Evolutionary conservation across 1,284 basidiomycete genomes (phyloP), one percentile per base, ranked within the genome.

Genomic region (Rhodotorula sp.): DNA sequence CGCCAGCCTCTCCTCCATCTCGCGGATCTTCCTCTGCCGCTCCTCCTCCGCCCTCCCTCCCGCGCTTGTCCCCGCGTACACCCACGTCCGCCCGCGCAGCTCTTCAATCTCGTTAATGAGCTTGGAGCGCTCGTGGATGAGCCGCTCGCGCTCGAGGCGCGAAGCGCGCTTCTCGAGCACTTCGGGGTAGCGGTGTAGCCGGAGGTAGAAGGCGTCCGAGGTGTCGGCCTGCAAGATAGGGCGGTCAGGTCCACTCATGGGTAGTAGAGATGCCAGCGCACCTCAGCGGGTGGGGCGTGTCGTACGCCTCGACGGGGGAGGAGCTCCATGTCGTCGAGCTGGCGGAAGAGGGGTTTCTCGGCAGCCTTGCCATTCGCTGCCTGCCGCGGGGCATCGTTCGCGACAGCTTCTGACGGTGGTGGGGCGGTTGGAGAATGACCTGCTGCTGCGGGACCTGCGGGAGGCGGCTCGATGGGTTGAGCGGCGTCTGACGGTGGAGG

Each of bases 81-180:
- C 67, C 71, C 73, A 70, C 2, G 69, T 60, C 9, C 76, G 27
- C 0, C 71, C 69, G 2, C 66, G 44, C 37, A 79, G 61, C 44
- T 76, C 75, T 54, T 79, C 78, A 29, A 78, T 41, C 57, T 75
- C 71, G 50, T 58, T 46, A 32, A 75, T 74, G 27, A 79, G 74
- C 55, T 77, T 78, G 13, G 71, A 73, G 9, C 78, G 72, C 62
- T 80, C 79, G 55, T 78, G 76, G 25, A 78, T 72, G 34, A 80
- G 69, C 12, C 78, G 72, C 50, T 80, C 80, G 37, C 76, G 69
- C 59, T 80, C 80, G 34, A 79, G 69, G 44, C 77, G 72, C 21
- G 77, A 73, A 0, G 75, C 75, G 29, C 78, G 72, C 66, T 77
- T 77, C 66, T 80, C 80, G 41, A 80, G 76, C 8, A 78, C 71